Evolutionary conservation across 441 rosid genomes (phyloP).

Genomic region (Adansonia rubrostipa): DNA sequence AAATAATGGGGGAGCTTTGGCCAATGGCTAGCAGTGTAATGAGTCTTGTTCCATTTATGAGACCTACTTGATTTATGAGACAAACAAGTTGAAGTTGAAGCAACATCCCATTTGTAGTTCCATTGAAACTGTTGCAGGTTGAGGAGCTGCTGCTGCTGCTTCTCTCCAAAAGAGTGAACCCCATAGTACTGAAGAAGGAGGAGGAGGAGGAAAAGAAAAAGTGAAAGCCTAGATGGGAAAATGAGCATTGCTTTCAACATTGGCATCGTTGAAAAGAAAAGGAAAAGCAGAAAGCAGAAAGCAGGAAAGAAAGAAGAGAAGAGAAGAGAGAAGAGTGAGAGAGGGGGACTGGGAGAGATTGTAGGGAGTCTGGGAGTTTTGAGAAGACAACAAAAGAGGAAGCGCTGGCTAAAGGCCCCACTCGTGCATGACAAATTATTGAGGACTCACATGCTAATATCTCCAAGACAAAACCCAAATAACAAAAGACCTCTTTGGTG

Average conservation of each 20-base stretch:
- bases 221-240: constrained; percentile 27
- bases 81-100: constrained; percentile 44
- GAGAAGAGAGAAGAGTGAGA: constrained; percentile 21
- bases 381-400: constrained; percentile 75
- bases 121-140: constrained; percentile 45
- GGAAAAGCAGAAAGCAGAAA: background rate
- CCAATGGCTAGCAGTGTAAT: background rate
- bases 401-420: constrained; percentile 68
- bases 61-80: constrained; percentile 67
- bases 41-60: background rate
- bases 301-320: constrained; percentile 25
- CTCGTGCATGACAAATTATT: constrained; percentile 77
- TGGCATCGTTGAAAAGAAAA: constrained; percentile 42
- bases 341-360: constrained; percentile 44
- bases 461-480: background rate
- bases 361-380: constrained; percentile 64
- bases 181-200: constrained; percentile 26
- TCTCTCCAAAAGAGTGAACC: constrained; percentile 40
- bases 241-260: constrained; percentile 37
- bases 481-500: background rate
- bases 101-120: constrained; percentile 34
- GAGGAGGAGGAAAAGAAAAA: constrained; percentile 31
- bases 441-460: constrained; percentile 80
- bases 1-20: background rate
- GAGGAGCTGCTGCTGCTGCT: constrained; percentile 49